Base-by-base conservation (phyloP, 108 stramenopile genomes). In the Cyclostephanos invisitatus region DNA sequence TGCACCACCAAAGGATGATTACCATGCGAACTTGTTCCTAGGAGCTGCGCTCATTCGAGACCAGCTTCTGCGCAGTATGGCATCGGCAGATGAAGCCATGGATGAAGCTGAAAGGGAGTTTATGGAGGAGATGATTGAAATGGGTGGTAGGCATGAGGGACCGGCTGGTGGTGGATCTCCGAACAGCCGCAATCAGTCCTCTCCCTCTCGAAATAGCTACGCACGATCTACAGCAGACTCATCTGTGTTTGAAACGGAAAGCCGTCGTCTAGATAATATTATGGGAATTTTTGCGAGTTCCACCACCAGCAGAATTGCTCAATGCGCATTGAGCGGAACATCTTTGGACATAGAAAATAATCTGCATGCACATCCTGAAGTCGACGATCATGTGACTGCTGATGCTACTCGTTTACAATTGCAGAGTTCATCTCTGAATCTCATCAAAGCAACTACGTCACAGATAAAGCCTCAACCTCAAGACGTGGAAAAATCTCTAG, bases 1-100 rank as follows among this genome's bases (percentile, higher is more conserved):
- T 57, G 68, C 56, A 69, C 68, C 37, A 58, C 22, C 29, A 21
- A 40, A 67, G 53, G 61, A 72, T 25, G 67, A 68, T 28, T 63
- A 79, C 49, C 65, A 80, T 36, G 51, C 55, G 2, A 58, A 62
- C 5, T 46, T 80, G 14, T 80, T 80, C 46, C 72, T 68, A 50
- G 78, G 78, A 48, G 78, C 78, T 15, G 71, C 67, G 36, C 62
- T 80, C 60, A 73, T 80, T 64, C 67, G 60, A 42, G 78, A 80
- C 28, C 78, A 80, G 38, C 59, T 80, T 47, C 18, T 80, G 6
- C 61, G 72, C 0, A 64, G 67, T 22, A 80, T 80, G 78, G 67
- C 62, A 18, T 67, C 59, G 22, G 72, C 71, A 21, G 78, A 80
- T 64, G 54, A 53, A 24, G 65, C 50, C 5, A 71, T 66, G 70